phyloP scores from a whole-genome alignment of 495 filamentous ascomycete genomes.

The Penicillium argentinense region DNA sequence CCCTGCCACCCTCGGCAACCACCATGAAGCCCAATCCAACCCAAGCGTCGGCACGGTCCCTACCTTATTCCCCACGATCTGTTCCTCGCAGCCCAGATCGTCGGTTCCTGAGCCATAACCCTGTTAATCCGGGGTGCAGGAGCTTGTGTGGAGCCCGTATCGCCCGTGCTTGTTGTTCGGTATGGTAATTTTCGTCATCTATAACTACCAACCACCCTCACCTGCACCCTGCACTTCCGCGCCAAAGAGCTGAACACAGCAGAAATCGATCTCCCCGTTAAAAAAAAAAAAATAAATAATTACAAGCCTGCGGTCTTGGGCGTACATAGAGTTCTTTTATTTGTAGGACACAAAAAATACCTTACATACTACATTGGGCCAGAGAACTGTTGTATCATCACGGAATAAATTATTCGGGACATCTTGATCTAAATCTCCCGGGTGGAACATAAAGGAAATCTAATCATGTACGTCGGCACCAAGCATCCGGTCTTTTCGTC shows the following conservation, averaged over 20 bases:
- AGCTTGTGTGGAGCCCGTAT: constrained; percentile 28
- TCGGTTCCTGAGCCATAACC: not conserved
- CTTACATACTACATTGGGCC: no score
- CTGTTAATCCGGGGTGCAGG: constrained; percentile 27
- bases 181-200: not conserved
- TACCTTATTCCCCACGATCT: constrained; percentile 14
- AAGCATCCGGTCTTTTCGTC: constrained; percentile 31
- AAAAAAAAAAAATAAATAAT: no score
- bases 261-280: no score
- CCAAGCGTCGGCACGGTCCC: constrained; percentile 27
- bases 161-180: constrained; percentile 7
- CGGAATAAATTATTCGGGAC: constrained; percentile 33
- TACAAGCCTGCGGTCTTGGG: no score
- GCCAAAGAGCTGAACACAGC: no score
- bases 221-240: no score
- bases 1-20: not conserved
- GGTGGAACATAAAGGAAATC: constrained; percentile 35
- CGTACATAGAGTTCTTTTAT: no score
- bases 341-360: no score
- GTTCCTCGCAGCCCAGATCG: constrained; percentile 18
- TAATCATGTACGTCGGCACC: constrained; percentile 37
- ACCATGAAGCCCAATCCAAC: not conserved
- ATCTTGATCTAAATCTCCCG: constrained; percentile 31
- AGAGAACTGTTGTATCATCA: constrained; percentile 23
- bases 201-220: not conserved